Evolutionary conservation across 768 basidiomycete species (phyloP).

Genomic region (Rhizopogon roseolus): DNA sequence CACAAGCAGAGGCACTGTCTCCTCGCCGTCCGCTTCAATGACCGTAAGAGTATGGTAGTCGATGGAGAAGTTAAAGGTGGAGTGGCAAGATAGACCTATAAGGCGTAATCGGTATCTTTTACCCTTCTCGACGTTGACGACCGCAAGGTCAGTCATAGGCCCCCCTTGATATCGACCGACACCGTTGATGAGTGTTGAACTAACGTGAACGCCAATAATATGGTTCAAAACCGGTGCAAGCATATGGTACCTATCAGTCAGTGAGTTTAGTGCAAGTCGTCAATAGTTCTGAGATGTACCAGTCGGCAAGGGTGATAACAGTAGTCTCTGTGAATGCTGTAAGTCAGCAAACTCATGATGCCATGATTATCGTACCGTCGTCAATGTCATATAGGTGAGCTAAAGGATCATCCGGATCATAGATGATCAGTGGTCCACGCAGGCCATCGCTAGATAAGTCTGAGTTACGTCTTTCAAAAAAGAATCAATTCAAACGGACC

Average conservation of each 20-base stretch:
- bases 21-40: constrained; percentile 37
- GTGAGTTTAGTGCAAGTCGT: background rate
- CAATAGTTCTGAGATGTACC: constrained; percentile 15
- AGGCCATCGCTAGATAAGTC: constrained; percentile 27
- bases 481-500: background rate
- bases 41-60: constrained; percentile 35
- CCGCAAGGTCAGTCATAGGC: constrained; percentile 19
- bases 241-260: constrained; percentile 1
- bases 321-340: constrained; percentile 21
- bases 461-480: constrained; percentile 22
- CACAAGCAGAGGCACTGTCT: constrained; percentile 28
- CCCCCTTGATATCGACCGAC: constrained; percentile 38
- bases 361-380: constrained; percentile 8
- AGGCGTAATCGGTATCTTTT: constrained; percentile 29
- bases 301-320: constrained; percentile 32
- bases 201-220: constrained; percentile 9
- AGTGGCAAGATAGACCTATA: constrained; percentile 33
- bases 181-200: constrained; percentile 43
- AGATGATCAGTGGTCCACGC: constrained; percentile 7
- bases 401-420: constrained; percentile 18
- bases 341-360: background rate
- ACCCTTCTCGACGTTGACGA: constrained; percentile 24
- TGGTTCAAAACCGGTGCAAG: constrained; percentile 8
- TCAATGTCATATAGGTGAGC: constrained; percentile 11
- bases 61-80: constrained; percentile 34